Evolutionary conservation across 148 eudicot species (phyloP), one percentile per base, ranked within the genome.

Genomic region (Amaranthus hypochondriacus): DNA sequence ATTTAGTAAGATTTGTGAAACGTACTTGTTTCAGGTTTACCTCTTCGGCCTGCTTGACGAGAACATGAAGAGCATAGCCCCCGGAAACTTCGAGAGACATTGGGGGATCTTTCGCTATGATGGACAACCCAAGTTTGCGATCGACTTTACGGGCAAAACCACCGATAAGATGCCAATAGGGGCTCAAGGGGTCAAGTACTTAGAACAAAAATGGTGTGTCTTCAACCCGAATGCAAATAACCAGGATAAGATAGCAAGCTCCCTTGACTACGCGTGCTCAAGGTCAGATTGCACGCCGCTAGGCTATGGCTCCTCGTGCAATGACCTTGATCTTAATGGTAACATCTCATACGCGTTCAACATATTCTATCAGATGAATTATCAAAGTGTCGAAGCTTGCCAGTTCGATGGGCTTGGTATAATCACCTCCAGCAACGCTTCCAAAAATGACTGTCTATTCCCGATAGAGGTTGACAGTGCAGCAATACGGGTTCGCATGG

Each of bases 271-370:
- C 48, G 88, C 91, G 0, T 91, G 97, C 70, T n/a, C 86, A 2
- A 39, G 15, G 0, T 72, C 85, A 0, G 97, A 91, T 66, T 91
- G 97, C 76, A 84, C 97, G 0, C 47, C 76, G 0, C 43, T 89
- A 8, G 72, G 28, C 1, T 72, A 80, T n/a, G 89, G 88, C 0
- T 75, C 73, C 43, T 75, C 87, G 0, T 91, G 93, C 68, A 72
- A 75, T 14, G 3, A 57, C 5, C 43, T 91, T 71, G 78, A 76
- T 28, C 5, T 2, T 2, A 56, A 9, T 0, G 83, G 75, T 0
- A 78, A 80, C 8, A 68, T 74, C 48, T 91, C 93, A 0, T 89
- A 87, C 52, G 97, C 91, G 12, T 91, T 89, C 75, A 91, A 91
- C 69, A 83, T 75, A 77, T 89, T 43, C 61, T 91, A 83, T 78